Conservation (phyloP, 768 basidiomycete genomes). For the Dioszegia aurantiaca region DNA sequence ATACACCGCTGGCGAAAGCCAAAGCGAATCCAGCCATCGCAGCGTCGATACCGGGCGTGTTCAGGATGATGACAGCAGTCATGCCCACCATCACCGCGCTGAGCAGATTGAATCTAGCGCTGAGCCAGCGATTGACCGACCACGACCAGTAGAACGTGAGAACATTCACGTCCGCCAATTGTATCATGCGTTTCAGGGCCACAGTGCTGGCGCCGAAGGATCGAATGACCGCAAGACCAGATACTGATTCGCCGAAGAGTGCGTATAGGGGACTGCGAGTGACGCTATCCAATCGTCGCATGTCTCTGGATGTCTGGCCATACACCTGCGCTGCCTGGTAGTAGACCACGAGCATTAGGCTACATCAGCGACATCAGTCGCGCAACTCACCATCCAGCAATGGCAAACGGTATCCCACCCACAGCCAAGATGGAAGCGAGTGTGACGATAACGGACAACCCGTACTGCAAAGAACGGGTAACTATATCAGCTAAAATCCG, state of each 20-base stretch:
- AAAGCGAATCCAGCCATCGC: conserved; percentile 82
- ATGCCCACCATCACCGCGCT: conserved; percentile 70
- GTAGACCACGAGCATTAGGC: conserved; percentile 41
- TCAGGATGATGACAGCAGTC: conserved; percentile 65
- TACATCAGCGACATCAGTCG: neutral
- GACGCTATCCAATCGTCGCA: conserved; percentile 55
- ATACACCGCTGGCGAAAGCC: conserved; percentile 75
- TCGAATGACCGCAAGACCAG: conserved; percentile 61
- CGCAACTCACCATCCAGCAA: conserved; percentile 54
- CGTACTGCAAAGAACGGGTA: conserved; percentile 65
- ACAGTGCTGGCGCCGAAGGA: conserved; percentile 71
- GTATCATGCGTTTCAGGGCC: conserved; percentile 40
- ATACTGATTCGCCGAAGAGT: conserved; percentile 59
- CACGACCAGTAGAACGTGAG: conserved; percentile 67
- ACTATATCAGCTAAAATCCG: conserved; percentile 22
- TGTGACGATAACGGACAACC: conserved; percentile 68
- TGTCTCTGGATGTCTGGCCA: conserved; percentile 72
- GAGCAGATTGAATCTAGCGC: conserved; percentile 75
- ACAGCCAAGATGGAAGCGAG: conserved; percentile 71
- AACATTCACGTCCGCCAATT: conserved; percentile 39
- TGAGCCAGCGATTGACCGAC: conserved; percentile 77
- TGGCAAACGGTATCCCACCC: conserved; percentile 72
- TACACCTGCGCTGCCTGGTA: conserved; percentile 60
- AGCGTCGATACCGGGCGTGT: conserved; percentile 70
- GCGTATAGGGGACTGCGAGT: conserved; percentile 60